Percentiles rank a stretch among this genome's conserved stretches.
phyloP scores from a whole-genome alignment of 108 stramenopile genomes.

The Nitzschia sp. region DNA sequence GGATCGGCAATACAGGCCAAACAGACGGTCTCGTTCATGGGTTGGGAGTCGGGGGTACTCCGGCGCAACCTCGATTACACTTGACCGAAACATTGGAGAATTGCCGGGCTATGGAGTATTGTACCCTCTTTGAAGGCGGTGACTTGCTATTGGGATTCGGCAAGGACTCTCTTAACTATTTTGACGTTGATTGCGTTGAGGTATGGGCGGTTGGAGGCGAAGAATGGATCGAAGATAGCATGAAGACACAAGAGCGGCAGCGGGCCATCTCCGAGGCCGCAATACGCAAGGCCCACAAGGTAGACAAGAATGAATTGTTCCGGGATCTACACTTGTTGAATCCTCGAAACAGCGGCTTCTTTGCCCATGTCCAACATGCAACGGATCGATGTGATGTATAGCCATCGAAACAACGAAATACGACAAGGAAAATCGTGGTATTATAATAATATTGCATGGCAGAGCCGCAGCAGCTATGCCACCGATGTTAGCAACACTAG shows the following conservation, averaged over 20 bases:
- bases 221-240: conserved; percentile 33
- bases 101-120: conserved; percentile 39
- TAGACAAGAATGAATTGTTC: conserved; percentile 75
- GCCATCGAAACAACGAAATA: no score
- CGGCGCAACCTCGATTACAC: conserved; percentile 35
- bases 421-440: no score
- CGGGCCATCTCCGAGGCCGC: conserved; percentile 42
- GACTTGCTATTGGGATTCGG: conserved; percentile 12
- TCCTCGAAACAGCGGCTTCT: neutral
- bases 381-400: conserved; percentile 16
- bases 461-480: no score
- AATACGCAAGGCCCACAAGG: conserved; percentile 62
- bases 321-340: conserved; percentile 38
- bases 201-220: conserved; percentile 42
- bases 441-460: no score
- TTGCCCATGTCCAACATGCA: neutral
- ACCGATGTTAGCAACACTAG: no score
- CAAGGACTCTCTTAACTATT: conserved; percentile 30
- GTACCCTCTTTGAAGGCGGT: conserved; percentile 14
- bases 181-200: conserved; percentile 46
- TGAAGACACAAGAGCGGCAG: conserved; percentile 10
- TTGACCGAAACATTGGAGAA: conserved; percentile 49
- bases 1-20: no score
- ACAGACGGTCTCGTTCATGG: conserved; percentile 24
- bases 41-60: conserved; percentile 36